Conservation (phyloP, 1,139 yeast genomes). For the Yarrowia galli region DNA sequence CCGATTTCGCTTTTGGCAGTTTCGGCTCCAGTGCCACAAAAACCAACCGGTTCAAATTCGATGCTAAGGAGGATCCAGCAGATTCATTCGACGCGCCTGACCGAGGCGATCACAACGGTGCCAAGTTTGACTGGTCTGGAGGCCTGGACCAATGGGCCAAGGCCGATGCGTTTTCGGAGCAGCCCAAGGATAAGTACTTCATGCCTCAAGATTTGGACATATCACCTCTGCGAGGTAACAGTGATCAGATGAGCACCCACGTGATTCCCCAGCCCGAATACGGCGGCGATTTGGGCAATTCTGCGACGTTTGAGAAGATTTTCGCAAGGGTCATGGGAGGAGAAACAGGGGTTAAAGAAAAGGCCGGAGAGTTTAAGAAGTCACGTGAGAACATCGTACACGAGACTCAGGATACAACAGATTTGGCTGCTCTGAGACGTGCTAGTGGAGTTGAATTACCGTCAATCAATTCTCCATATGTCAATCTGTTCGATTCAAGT, state of each 20-base stretch:
- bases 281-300: not conserved
- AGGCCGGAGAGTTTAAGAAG: not conserved
- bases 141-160: not conserved
- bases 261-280: not conserved
- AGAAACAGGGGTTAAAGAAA: not conserved
- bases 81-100: not conserved
- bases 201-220: constrained; percentile 13
- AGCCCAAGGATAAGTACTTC: not conserved
- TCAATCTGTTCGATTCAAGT: not conserved
- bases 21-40: not conserved
- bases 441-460: not conserved
- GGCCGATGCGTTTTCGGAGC: not conserved
- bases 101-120: not conserved
- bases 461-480: not conserved
- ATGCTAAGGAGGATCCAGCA: not conserved
- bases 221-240: constrained; percentile 8
- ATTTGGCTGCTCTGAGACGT: not conserved
- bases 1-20: not conserved
- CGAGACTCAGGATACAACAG: too few species aligned
- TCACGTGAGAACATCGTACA: constrained; percentile 10
- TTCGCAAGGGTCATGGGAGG: not conserved
- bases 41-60: constrained; percentile 11
- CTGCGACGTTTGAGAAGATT: constrained; percentile 15
- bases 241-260: not conserved
- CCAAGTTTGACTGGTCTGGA: constrained; percentile 9